Percentiles rank a stretch among this genome's conserved stretches.
Evolutionary conservation across 2,329 filamentous ascomycete genomes (phyloP).

Genomic region (Atkinsonella hypoxylon): DNA sequence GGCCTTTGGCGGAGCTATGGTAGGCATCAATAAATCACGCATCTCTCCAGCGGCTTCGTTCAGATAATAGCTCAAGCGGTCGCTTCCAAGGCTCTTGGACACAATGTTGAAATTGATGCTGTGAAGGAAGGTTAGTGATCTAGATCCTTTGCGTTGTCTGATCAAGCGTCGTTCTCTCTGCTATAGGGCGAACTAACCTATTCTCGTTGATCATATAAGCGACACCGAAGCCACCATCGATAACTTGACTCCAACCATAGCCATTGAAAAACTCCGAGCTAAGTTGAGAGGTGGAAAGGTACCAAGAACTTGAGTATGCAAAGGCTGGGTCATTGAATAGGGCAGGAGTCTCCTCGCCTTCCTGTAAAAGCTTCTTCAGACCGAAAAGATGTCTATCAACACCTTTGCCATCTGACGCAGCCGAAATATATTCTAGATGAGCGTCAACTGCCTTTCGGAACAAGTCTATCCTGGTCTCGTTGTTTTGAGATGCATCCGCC

Average conservation of each 20-base stretch:
- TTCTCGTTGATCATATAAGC: slow-evolving; percentile 99
- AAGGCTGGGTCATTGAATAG: slow-evolving; percentile 84
- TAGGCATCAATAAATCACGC: slow-evolving; percentile 72
- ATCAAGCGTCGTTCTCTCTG: background rate
- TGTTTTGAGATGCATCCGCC: slow-evolving; percentile 51
- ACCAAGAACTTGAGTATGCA: slow-evolving; percentile 78
- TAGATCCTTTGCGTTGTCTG: too few relatives aligned
- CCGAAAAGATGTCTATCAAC: slow-evolving; percentile 97
- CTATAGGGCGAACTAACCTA: slow-evolving; percentile 39
- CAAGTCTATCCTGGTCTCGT: slow-evolving; percentile 55
- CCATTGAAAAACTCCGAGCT: slow-evolving; percentile 98
- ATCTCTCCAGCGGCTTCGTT: slow-evolving; percentile 89
- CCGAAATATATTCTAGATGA: slow-evolving; percentile 82
- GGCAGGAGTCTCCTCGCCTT: slow-evolving; percentile 68
- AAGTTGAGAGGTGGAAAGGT: slow-evolving; percentile 76
- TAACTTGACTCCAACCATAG: slow-evolving; percentile 97
- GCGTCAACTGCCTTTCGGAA: slow-evolving; percentile 73
- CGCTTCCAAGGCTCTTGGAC: slow-evolving; percentile 79
- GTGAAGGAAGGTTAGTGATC: slow-evolving; percentile 7
- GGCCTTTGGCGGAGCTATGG: slow-evolving; percentile 67
- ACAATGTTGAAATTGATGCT: slow-evolving; percentile 98
- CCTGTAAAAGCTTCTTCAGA: slow-evolving; percentile 76
- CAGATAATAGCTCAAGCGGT: slow-evolving; percentile 91
- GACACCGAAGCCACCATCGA: slow-evolving; percentile 91
- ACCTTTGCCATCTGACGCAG: slow-evolving; percentile 83